Evolutionary conservation across 1,139 yeast genomes (phyloP), one percentile per base, ranked within the genome.

Genomic region (Scheffersomyces illinoinensis): DNA sequence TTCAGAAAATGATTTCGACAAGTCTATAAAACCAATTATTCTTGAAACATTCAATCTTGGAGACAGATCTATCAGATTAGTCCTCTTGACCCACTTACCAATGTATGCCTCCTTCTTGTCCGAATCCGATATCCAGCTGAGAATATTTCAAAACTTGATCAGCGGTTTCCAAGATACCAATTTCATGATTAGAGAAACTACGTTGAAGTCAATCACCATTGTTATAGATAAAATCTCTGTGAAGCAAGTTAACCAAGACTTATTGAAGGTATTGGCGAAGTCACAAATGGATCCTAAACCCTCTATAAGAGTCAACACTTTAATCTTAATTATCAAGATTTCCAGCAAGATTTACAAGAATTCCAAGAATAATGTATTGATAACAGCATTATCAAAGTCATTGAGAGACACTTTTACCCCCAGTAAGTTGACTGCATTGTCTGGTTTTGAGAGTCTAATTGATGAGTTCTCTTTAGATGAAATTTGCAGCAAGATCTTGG

Each of bases 141-240:
- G 85, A 65, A 81, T 95, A 3, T 92, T 91, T 71, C 85, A 85
- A 14, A 83, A 83, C 55, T 79, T 91, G 65, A 77, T 89, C 14
- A 86, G 89, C 21, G 98, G 98, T 0, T 89, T 95, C 67, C 87
- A 88, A 49, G 99, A 95, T 70, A 86, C 97, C 0, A 93, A 92
- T 69, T 85, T 89, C 8, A 83, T 89, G 48, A 85, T 95, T 54
- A 80, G 98, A 61, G 93, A 91, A 65, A 91, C 89, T 52, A 91
- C 98, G 0, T 78, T 95, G 53, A 89, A 88, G 57, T 85, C 93
- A 1, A 85, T 92, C 7, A 82, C 89, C 3, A 74, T 78, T 5
- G 76, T 95, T 47, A 85, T 89, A 2, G 87, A 88, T 39, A 87
- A 87, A 65, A 81, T 95, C 4, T 82, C 91, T 0, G 92, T 88